phyloP scores from a whole-genome alignment of 2,329 filamentous ascomycete genomes.

The Herpotrichia juniperi region DNA sequence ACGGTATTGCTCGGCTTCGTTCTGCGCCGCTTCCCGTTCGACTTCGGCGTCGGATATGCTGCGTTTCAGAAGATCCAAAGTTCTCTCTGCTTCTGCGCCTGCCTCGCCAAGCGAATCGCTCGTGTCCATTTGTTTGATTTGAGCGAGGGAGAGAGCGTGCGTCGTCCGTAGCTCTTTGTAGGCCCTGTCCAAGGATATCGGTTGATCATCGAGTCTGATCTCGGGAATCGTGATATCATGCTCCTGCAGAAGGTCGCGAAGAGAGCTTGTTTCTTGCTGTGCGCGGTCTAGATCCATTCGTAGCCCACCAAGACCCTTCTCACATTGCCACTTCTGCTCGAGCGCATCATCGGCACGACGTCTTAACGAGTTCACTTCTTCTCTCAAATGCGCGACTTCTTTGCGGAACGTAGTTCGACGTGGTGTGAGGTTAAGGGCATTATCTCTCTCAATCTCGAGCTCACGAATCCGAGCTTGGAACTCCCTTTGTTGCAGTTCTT shows the following conservation, averaged over 20 bases:
- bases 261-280: slow-evolving; percentile 87
- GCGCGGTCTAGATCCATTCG: slow-evolving; percentile 98
- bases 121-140: slow-evolving; percentile 68
- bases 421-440: slow-evolving; percentile 71
- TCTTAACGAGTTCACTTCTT: slow-evolving; percentile 83
- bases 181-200: slow-evolving; percentile 73
- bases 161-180: slow-evolving; percentile 77
- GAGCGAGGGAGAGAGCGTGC: slow-evolving; percentile 69
- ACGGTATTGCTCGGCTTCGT: slow-evolving; percentile 68
- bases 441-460: slow-evolving; percentile 79
- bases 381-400: slow-evolving; percentile 79
- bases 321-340: slow-evolving; percentile 94
- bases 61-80: slow-evolving; percentile 69
- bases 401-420: slow-evolving; percentile 80
- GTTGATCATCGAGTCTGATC: slow-evolving; percentile 59
- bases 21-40: slow-evolving; percentile 74
- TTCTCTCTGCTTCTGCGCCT: slow-evolving; percentile 61
- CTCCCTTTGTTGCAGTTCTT: slow-evolving; percentile 82
- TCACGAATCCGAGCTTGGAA: slow-evolving; percentile 80
- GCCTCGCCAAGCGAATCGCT: slow-evolving; percentile 47
- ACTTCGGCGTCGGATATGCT: slow-evolving; percentile 72
- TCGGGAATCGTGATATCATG: slow-evolving; percentile 80
- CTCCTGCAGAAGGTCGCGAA: slow-evolving; percentile 78
- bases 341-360: slow-evolving; percentile 90
- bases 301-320: slow-evolving; percentile 84